phyloP scores from a whole-genome alignment of 768 basidiomycete species.

The Suillus variegatus region DNA sequence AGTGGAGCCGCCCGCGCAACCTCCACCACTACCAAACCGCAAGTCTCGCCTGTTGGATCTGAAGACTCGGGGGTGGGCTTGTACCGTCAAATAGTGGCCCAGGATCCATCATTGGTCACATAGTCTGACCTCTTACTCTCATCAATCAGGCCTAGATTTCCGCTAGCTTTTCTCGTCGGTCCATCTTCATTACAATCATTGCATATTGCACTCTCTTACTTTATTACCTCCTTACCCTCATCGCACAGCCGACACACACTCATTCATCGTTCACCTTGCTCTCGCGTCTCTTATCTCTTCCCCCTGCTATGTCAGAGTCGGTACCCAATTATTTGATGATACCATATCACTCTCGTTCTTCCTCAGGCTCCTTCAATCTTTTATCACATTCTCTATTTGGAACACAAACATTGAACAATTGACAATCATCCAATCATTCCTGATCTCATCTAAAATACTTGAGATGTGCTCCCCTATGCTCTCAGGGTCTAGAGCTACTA shows the following conservation, averaged over 20 bases:
- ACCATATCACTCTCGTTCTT: slow-evolving; percentile 36
- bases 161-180: slow-evolving; percentile 16
- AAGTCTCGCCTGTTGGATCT: slow-evolving; percentile 69
- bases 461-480: not conserved
- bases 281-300: slow-evolving; percentile 15
- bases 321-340: slow-evolving; percentile 34
- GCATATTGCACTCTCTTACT: slow-evolving; percentile 29
- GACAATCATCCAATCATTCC: slow-evolving; percentile 9
- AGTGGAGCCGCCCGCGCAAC: slow-evolving; percentile 55
- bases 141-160: slow-evolving; percentile 18
- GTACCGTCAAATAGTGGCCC: slow-evolving; percentile 78
- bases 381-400: slow-evolving; percentile 40
- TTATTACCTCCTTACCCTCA: slow-evolving; percentile 19
- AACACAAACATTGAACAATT: slow-evolving; percentile 34
- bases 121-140: slow-evolving; percentile 13
- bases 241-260: slow-evolving; percentile 34
- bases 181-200: slow-evolving; percentile 21
- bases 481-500: slow-evolving; percentile 2
- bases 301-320: slow-evolving; percentile 17
- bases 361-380: slow-evolving; percentile 13
- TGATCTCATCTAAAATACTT: slow-evolving; percentile 16
- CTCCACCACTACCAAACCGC: slow-evolving; percentile 36
- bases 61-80: slow-evolving; percentile 80
- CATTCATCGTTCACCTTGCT: slow-evolving; percentile 6
- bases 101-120: slow-evolving; percentile 67